Evolutionary conservation across 176 grass and related monocot genomes (phyloP), one percentile per base, ranked within the genome.

Genomic region (Triticum aestivum): DNA sequence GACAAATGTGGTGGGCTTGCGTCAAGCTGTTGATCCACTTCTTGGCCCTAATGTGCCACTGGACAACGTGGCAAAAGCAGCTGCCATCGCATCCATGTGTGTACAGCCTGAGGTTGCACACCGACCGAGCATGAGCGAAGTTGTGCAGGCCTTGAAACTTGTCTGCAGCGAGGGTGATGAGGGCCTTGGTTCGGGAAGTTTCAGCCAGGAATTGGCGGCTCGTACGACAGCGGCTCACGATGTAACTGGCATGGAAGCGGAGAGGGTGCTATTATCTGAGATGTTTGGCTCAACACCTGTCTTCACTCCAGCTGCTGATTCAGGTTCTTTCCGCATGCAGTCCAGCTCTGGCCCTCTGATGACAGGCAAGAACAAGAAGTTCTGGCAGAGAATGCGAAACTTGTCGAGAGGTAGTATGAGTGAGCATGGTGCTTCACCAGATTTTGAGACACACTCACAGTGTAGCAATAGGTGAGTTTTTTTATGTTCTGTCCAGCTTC

Each of bases 41-140:
- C 89, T 99, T 70, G 90, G 84, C 29, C 70, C 86, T 10, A 63
- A 90, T 38, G 87, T 93, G 13, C 77, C 87, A 30, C 83, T 94
- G 29, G 97, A 99, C 85, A 93, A 70, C 66, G 88, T 90, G 56
- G 94, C 94, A 65, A 99, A 99, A 84, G 97, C 91, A 37, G 94
- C 92, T 14, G 94, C 97, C 5, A 96, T 99, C 5, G 97, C 97
- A 51, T 96, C 92, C 33, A 99, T 99, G 97, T 99, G 97, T 13
- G 92, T 99, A 47, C 97, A 99, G 51, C 92, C 97, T 68, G 97
- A 99, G 79, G 97, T 99, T 51, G 83, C 94, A 0, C 94, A 99
- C 79, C 90, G 97, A 33, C 97, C 97, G n/a, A 91, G 89, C 78
- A 99, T 99, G 97, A 88, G 97, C 24, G 97, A 99, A 87, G 93